Conservation (phyloP, 192 early-diverging fungal species). For the Linnemannia exigua region DNA sequence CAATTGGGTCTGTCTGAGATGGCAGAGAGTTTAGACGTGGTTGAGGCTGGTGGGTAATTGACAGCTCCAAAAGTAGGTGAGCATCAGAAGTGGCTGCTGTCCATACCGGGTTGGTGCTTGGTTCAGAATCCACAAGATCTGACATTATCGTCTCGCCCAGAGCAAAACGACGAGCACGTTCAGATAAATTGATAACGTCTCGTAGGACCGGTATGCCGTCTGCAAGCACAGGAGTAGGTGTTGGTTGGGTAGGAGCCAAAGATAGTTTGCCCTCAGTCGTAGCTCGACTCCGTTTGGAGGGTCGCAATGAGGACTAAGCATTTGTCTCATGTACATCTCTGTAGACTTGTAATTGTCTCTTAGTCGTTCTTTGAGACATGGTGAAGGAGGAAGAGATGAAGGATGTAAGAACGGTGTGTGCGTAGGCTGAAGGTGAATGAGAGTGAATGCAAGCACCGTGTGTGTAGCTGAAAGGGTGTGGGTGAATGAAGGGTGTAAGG, state of each 20-base stretch:
- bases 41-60: neutral
- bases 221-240: neutral
- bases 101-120: neutral
- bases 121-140: neutral
- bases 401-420: no score
- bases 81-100: neutral
- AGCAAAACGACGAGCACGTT: neutral
- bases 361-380: no score
- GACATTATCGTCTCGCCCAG: neutral
- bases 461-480: no score
- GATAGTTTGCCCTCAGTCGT: neutral
- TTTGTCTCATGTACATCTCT: no score
- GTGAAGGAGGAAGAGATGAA: no score
- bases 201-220: neutral
- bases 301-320: neutral
- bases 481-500: no score
- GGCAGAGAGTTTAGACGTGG: neutral
- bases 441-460: no score
- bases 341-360: no score
- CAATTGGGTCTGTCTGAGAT: neutral
- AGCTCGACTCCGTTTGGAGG: neutral
- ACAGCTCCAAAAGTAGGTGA: neutral
- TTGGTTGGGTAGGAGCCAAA: neutral
- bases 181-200: neutral
- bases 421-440: no score